These are phyloP conservation scores for Aspergillus melleus DNA, from an alignment of 2,329 filamentous ascomycete genomes.

Conservation along the genomic window DNA sequence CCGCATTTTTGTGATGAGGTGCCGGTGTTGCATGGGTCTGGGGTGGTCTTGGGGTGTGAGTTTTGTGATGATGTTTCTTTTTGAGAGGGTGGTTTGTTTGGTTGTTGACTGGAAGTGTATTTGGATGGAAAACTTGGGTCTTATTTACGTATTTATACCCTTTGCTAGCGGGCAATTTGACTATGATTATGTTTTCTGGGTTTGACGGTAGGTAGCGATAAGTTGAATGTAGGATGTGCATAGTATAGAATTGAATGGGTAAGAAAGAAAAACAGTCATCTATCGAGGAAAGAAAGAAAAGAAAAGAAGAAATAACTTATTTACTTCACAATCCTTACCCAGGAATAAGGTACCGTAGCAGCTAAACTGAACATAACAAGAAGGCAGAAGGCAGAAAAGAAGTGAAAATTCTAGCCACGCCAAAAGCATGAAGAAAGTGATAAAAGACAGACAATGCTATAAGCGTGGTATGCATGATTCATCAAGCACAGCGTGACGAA, in stretches of 20 bases:
- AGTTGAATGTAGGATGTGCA: not conserved
- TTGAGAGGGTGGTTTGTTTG: not conserved
- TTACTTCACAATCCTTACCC: constrained; percentile 5
- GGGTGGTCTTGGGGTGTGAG: constrained; percentile 18
- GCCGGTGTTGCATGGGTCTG: constrained; percentile 22
- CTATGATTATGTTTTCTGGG: too few relatives aligned
- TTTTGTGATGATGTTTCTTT: constrained; percentile 15
- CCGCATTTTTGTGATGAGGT: constrained; percentile 23
- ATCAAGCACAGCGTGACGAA: constrained; percentile 13
- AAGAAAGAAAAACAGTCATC: not conserved
- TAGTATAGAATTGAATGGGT: not conserved
- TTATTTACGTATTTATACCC: not conserved
- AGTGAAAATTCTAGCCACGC: constrained; percentile 27
- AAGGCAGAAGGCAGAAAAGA: constrained; percentile 3
- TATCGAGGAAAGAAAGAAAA: not conserved
- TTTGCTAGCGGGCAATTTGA: not conserved
- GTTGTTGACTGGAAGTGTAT: too few relatives aligned
- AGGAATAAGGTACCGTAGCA: not conserved
- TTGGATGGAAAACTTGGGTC: not conserved
- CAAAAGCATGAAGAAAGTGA: constrained; percentile 15
- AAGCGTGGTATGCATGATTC: constrained; percentile 23
- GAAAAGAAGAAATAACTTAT: not conserved
- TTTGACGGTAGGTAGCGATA: not conserved
- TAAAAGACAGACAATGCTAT: constrained; percentile 1
- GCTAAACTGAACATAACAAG: not conserved